These are phyloP conservation scores for Zhuliangozyma parablackwelliae DNA, from an alignment of 1,139 yeast species.

Conservation along the genomic window DNA sequence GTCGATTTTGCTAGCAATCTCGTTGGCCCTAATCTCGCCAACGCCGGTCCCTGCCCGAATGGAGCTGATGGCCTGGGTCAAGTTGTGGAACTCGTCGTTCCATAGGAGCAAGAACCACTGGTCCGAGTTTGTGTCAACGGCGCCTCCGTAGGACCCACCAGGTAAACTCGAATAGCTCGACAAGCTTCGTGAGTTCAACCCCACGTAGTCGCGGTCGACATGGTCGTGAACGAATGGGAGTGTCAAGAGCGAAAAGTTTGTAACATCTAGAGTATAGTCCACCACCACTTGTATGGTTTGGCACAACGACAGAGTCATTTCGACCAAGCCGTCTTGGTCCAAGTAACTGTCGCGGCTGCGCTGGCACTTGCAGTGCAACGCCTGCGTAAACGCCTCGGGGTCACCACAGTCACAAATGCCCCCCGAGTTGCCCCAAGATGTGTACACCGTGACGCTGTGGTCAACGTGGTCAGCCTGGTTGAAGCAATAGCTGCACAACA, in stretches of 20 bases:
- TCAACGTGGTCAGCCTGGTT: conserved; percentile 61
- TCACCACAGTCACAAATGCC: conserved; percentile 95
- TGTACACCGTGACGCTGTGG: conserved; percentile 56
- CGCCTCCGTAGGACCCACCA: conserved; percentile 24
- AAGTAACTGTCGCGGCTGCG: conserved; percentile 6
- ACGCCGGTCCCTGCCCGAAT: conserved; percentile 33
- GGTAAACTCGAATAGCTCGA: conserved; percentile 31
- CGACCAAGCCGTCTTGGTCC: conserved; percentile 7
- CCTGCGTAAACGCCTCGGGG: conserved; percentile 65
- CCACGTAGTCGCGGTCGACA: conserved; percentile 16
- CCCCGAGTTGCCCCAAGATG: conserved; percentile 43
- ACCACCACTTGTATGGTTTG: conserved; percentile 34
- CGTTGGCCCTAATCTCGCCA: conserved; percentile 21
- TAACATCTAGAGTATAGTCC: conserved; percentile 48
- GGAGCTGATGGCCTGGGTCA: conserved; percentile 41
- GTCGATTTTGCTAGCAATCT: conserved; percentile 33
- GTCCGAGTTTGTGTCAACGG: conserved; percentile 21
- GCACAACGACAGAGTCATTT: conserved; percentile 17
- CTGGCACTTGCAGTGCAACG: conserved; percentile 49
- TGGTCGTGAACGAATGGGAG: conserved; percentile 33
- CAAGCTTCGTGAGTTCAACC: conserved; percentile 20
- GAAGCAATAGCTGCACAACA: conserved; percentile 66
- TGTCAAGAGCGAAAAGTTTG: conserved; percentile 30
- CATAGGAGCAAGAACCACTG: conserved; percentile 52
- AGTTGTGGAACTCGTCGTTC: conserved; percentile 72